Evolutionary conservation across 805 yeast genomes (phyloP), one percentile per base, ranked within the genome.

Genomic region (Candida germanica): DNA sequence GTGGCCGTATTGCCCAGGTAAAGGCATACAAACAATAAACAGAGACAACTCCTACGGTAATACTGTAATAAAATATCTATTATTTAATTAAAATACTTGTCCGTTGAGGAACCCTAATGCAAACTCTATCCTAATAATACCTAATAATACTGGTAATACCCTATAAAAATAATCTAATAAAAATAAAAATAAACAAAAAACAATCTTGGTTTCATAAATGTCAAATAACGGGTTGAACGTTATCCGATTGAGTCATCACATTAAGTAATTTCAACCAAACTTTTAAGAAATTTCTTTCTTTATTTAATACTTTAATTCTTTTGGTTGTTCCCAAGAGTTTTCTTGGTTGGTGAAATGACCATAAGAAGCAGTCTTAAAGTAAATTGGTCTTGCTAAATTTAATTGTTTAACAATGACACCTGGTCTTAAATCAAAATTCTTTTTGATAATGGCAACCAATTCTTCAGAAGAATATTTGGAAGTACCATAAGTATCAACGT

Each of bases 311-410:
- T 66, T 69, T 66, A 85, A 78, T 55, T 73, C 71, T 75, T 83
- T 87, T 71, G 97, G 96, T 73, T 86, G 80, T 79, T 93, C 99
- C 99, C 99, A 93, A 59, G 96, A 75, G 82, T 87, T 85, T 62
- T 82, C 83, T 79, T 91, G 99, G 84, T 93, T 87, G 64, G 99
- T 93, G 86, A 93, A 93, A 75, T 93, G 99, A 66, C 99, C 99
- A 71, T 93, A 91, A 39, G 96, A 84, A 58, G 99, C 99, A 56
- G 99, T 93, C 83, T 91, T 85, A 77, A 87, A 80, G 80, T 93
- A 93, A 71, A 93, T 93, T 70, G 99, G 99, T 75, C 96, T 87
- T 50, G 98, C 98, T 64, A 93, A 80, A 66, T 93, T 93, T 61
- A 93, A 81, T 69, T 89, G 96, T 69, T 74, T 87, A 64, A 93